These are phyloP conservation scores for Myxozyma nipponensis DNA, from an alignment of 805 yeast genomes.

Conservation along the genomic window DNA sequence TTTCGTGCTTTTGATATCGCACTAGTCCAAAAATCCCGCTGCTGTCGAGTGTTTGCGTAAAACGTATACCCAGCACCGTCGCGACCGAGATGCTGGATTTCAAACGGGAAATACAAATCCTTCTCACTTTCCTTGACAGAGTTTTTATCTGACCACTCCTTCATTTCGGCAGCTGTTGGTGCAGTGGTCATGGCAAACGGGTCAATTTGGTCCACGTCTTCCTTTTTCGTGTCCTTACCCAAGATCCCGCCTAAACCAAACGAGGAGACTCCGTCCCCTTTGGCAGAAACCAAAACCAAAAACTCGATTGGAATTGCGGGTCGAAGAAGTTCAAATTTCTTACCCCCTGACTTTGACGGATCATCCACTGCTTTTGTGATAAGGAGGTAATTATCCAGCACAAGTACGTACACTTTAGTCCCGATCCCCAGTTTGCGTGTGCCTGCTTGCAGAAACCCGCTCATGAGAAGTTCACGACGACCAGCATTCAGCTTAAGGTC, in stretches of 20 bases:
- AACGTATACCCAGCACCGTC: constrained; percentile 35
- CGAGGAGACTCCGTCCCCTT: constrained; percentile 37
- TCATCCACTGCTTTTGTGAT: constrained; percentile 38
- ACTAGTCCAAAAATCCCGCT: constrained; percentile 56
- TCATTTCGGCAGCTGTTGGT: not conserved
- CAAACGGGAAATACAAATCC: constrained; percentile 36
- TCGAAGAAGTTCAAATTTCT: constrained; percentile 1
- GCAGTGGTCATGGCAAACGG: not conserved
- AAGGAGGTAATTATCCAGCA: constrained; percentile 64
- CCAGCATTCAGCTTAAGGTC: constrained; percentile 52
- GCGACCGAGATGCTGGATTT: constrained; percentile 38
- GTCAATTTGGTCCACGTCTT: not conserved
- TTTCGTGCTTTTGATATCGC: constrained; percentile 48
- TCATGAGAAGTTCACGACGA: constrained; percentile 52
- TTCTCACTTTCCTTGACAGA: not conserved
- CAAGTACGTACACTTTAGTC: constrained; percentile 53
- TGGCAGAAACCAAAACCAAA: constrained; percentile 54
- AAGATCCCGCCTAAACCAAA: constrained; percentile 26
- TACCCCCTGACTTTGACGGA: constrained; percentile 31
- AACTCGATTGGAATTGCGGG: constrained; percentile 44
- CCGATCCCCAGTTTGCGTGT: constrained; percentile 40
- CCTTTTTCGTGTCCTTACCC: constrained; percentile 14
- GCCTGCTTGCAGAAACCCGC: constrained; percentile 49
- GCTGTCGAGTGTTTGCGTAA: constrained; percentile 37
- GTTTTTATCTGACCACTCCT: not conserved